Evolutionary conservation across 495 filamentous ascomycete species (phyloP).

Genomic region (Jackrogersella multiformis): DNA sequence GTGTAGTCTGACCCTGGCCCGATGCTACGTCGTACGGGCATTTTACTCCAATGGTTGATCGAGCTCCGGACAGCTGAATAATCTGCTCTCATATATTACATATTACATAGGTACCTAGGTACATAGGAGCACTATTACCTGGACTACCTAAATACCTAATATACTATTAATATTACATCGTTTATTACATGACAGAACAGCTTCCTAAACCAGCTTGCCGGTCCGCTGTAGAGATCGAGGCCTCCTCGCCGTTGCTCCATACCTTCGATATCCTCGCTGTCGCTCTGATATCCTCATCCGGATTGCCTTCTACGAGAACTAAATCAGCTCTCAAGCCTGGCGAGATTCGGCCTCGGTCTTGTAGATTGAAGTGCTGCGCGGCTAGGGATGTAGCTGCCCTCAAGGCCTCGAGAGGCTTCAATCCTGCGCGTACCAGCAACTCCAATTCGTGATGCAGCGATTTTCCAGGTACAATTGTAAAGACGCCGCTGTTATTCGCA

Average conservation of each 20-base stretch:
- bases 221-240: conserved; percentile 5
- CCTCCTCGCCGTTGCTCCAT: conserved; percentile 28
- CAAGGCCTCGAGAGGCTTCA: conserved; percentile 48
- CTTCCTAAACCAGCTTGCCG: conserved; percentile 9
- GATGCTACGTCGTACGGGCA: conserved; percentile 2
- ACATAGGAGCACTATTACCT: no score
- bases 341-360: conserved; percentile 46
- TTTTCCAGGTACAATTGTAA: conserved; percentile 34
- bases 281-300: conserved; percentile 47
- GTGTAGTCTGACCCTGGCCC: not conserved
- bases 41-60: conserved; percentile 4
- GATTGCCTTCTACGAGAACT: conserved; percentile 49
- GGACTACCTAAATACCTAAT: no score
- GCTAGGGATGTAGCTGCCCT: conserved; percentile 44
- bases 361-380: conserved; percentile 48
- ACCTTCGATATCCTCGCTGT: conserved; percentile 40
- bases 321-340: conserved; percentile 49
- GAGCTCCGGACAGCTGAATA: conserved; percentile 1
- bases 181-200: conserved; percentile 24
- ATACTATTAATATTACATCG: not conserved
- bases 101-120: no score
- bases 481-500: conserved; percentile 39
- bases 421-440: conserved; percentile 36
- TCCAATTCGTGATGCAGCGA: conserved; percentile 43
- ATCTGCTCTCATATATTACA: not conserved